phyloP scores from a whole-genome alignment of 2,329 filamentous ascomycete species.

The Podosphaera xanthii region DNA sequence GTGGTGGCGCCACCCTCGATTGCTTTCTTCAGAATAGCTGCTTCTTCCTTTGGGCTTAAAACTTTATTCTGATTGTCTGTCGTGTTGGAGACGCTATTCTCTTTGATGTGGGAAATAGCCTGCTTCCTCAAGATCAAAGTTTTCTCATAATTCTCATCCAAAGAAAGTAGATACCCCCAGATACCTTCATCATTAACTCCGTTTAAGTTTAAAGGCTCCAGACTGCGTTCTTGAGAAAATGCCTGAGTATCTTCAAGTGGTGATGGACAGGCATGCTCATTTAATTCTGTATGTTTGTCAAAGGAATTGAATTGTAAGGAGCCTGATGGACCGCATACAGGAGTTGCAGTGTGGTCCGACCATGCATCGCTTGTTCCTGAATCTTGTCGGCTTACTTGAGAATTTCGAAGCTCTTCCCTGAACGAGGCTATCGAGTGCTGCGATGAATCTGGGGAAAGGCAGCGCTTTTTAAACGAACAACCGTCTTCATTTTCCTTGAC shows the following conservation, averaged over 20 bases:
- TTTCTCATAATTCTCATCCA: constrained; percentile 48
- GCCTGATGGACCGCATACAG: neutral
- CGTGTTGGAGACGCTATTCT: constrained; percentile 20
- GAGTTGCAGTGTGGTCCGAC: neutral
- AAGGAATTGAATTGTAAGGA: neutral
- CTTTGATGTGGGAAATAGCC: constrained; percentile 40
- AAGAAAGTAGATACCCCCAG: constrained; percentile 82
- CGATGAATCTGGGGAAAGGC: neutral
- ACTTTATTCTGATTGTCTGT: constrained; percentile 19
- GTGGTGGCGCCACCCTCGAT: constrained; percentile 40
- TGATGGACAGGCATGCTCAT: neutral
- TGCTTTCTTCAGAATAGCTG: constrained; percentile 33
- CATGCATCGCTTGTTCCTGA: neutral
- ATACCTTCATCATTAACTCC: constrained; percentile 30
- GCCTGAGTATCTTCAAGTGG: neutral
- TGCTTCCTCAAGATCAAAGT: constrained; percentile 55
- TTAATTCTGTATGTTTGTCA: neutral
- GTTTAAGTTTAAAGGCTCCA: neutral
- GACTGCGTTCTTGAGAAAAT: neutral
- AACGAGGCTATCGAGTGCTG: neutral
- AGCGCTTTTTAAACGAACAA: neutral
- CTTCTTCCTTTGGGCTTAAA: constrained; percentile 28
- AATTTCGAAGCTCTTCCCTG: neutral
- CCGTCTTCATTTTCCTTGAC: neutral
- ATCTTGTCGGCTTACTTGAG: neutral